These are phyloP conservation scores for Dorcoceras hygrometricum DNA, from an alignment of 257 asterid species.

Conservation along the genomic window DNA sequence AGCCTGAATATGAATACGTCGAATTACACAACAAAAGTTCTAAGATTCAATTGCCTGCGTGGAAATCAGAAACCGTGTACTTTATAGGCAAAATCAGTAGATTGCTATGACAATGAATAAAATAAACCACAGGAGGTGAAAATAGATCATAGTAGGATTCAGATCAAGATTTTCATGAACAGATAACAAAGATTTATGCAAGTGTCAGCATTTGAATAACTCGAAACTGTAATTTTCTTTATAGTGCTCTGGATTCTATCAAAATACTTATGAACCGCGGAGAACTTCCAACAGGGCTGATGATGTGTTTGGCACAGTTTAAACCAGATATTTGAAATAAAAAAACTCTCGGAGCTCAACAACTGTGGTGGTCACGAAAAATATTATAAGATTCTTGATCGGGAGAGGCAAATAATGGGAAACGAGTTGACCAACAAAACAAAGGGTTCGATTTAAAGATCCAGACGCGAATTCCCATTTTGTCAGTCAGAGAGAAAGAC, in stretches of 20 bases:
- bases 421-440: constrained; percentile 12
- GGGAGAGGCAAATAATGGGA: no score
- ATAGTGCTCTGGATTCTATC: neutral
- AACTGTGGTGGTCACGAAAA: neutral
- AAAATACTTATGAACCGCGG: neutral
- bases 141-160: neutral
- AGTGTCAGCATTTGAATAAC: neutral
- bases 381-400: constrained; percentile 21
- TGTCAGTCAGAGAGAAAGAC: constrained; percentile 2
- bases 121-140: neutral
- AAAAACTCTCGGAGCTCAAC: constrained; percentile 10
- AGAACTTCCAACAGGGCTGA: neutral
- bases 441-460: constrained; percentile 23
- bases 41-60: neutral
- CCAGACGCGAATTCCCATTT: constrained; percentile 5
- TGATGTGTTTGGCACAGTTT: neutral
- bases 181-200: neutral
- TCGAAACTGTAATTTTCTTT: neutral
- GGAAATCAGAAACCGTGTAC: neutral
- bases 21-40: neutral
- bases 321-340: constrained; percentile 12
- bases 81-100: neutral
- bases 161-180: neutral
- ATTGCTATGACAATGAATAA: neutral
- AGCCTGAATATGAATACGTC: neutral